These are phyloP conservation scores for Globisporangium sylvaticum DNA, from an alignment of 352 stramenopile genomes.

Conservation along the genomic window DNA sequence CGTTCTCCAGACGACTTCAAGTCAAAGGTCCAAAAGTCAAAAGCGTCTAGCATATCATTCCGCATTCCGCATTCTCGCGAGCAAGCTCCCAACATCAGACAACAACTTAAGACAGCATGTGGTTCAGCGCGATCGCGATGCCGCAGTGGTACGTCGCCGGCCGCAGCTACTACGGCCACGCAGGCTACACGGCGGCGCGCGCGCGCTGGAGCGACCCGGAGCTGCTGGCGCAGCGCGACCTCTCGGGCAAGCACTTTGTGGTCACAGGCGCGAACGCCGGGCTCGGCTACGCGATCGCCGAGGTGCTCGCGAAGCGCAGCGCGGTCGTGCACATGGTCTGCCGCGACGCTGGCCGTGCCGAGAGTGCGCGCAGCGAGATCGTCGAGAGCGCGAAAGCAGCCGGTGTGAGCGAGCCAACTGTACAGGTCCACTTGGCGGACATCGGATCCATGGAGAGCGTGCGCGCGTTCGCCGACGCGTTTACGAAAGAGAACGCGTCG, in stretches of 20 bases:
- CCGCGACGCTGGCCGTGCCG: constrained; percentile 28
- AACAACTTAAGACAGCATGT: constrained; percentile 15
- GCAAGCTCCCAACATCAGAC: no score
- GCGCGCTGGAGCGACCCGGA: constrained; percentile 32
- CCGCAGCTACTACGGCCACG: constrained; percentile 28
- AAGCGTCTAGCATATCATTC: no score
- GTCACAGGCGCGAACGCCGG: constrained; percentile 50
- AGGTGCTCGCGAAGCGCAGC: constrained; percentile 32
- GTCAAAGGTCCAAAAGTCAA: no score
- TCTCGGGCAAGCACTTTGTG: constrained; percentile 40
- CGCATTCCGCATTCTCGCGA: background rate
- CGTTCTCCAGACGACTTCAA: background rate
- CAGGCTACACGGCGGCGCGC: constrained; percentile 27
- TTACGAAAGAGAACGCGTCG: constrained; percentile 17
- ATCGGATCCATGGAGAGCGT: constrained; percentile 41
- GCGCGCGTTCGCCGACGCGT: constrained; percentile 28
- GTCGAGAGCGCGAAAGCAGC: constrained; percentile 24
- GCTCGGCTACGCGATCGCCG: constrained; percentile 34
- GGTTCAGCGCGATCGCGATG: constrained; percentile 36
- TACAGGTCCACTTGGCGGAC: constrained; percentile 44
- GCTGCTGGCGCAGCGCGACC: constrained; percentile 30
- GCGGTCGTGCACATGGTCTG: constrained; percentile 49
- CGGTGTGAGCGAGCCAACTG: constrained; percentile 23
- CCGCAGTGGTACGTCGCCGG: constrained; percentile 40
- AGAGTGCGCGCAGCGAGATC: constrained; percentile 37